Base-by-base conservation (phyloP, 495 filamentous ascomycete genomes). In the Geopyxis carbonaria region DNA sequence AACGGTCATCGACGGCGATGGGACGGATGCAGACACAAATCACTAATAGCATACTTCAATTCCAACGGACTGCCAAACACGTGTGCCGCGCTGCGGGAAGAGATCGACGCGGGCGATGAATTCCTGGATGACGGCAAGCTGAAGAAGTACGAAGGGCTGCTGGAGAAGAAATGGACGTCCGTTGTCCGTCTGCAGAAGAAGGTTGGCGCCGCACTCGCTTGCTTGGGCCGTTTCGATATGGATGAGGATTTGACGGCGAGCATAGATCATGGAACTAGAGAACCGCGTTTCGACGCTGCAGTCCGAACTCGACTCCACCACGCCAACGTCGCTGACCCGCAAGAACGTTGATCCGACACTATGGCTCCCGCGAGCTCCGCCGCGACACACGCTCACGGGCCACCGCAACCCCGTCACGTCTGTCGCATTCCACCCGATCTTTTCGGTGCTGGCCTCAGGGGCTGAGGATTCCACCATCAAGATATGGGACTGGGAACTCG, bases 401-500 rank as follows among this genome's bases (percentile, higher is more conserved):
- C 89, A 97, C 56, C 73, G 86, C 42, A 61, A 68, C 13, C 73
- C 80, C 14, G 68, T 97, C 30, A 93, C 77, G 23, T 86, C 78
- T 48, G 73, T 95, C 36, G 89, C 89, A 2, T 97, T 97, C 59
- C 89, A 97, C 57, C 87, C 89, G 0, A 65, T 89, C 39, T 94
- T 92, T 56, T 85, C 85, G 14, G 83, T 80, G 1, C 64, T 97
- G 8, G 89, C 89, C 10, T 89, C 85, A 0, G 89, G 82, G 13
- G 92, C 86, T 25, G 89, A 94, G 50, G 78, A 84, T 50, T 72
- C 70, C 31, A 81, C 75, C 7, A 82, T 84, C 55, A 97, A 97
- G 56, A 84, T 97, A 35, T 97, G 89, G 89, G 89, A 94, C 52
- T 94, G 84, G 82, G 89, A 97, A 48, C 62, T 93, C 13, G 89